These are phyloP conservation scores for Mycosphaerella sp. DNA, from an alignment of 2,329 filamentous ascomycete genomes.

Conservation along the genomic window DNA sequence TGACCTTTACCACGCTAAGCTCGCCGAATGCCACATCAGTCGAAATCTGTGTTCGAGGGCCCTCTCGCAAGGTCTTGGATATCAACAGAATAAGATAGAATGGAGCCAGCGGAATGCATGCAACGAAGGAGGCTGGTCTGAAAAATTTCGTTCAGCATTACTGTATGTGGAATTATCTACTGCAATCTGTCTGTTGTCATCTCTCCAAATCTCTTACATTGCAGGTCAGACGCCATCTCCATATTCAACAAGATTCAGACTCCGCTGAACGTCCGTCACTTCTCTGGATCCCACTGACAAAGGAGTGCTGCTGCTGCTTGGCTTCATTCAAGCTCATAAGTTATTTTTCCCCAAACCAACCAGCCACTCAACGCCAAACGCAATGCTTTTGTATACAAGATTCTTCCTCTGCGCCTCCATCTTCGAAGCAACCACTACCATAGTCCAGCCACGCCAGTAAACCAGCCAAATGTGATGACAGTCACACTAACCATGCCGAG, in stretches of 20 bases:
- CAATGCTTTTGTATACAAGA: constrained; percentile 15
- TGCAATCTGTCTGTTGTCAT: not conserved
- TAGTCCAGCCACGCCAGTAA: constrained; percentile 41
- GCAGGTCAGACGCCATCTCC: not conserved
- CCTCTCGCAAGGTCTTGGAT: too few species aligned
- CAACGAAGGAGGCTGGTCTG: not conserved
- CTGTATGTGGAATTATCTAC: constrained; percentile 17
- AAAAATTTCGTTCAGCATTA: constrained; percentile 5
- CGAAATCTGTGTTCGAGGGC: too few species aligned
- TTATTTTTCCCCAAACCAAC: not conserved
- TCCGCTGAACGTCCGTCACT: not conserved
- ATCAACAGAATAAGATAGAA: too few species aligned
- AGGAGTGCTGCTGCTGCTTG: constrained; percentile 14
- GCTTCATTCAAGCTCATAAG: constrained; percentile 6
- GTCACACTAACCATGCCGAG: constrained; percentile 52
- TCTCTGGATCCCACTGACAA: constrained; percentile 10
- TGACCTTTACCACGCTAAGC: too few species aligned
- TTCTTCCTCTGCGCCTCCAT: not conserved
- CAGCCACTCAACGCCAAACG: constrained; percentile 13
- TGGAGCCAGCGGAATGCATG: too few species aligned
- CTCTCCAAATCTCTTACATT: not conserved
- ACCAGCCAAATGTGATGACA: constrained; percentile 52
- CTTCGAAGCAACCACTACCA: constrained; percentile 22
- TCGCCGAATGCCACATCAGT: too few species aligned
- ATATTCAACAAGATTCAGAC: not conserved